Base-by-base conservation (phyloP, 192 early-diverging fungal species). In the Chytriomyces confervae region DNA sequence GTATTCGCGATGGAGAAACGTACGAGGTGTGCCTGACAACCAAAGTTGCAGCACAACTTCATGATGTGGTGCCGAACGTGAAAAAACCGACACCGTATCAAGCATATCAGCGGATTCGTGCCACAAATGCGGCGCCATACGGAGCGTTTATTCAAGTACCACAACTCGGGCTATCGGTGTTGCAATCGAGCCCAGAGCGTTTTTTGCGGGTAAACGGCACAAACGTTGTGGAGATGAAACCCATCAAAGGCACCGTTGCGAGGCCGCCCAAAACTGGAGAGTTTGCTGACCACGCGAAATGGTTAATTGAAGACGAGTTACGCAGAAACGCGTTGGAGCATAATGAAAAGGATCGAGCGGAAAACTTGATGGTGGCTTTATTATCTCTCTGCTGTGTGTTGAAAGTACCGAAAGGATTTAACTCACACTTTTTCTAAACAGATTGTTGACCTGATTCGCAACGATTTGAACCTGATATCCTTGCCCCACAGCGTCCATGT, bases 1-100 rank as follows among this genome's bases (percentile, higher is more conserved):
- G 87, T 49, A 98, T 98, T 68, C 57, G 83, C 0, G 86, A 89
- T 62, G 97, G 97, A 50, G 96, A 98, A 77, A 91, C 95, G n/a
- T 98, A 98, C 82, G 97, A 98, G 77, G 81, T 97, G 2, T 97
- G 95, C 78, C 75, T 98, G 63, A 98, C 97, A 0, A 97, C 93
- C 2, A 93, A 94, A 60, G 89, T 96, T 36, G 53, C 7, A 5
- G 48, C 49, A 0, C 24, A 9, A 18, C 36, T 65, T 7, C 20
- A 18, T n/a, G 47, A 8, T 67, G 16, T 61, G 6, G 64, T 51
- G 7, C 13, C 61, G 8, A 23, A 46, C 66, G 48, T 48, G 45
- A 46, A 13, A 8, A 43, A 72, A 24, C 77, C 74, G 0, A 43
- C 73, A 36, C 68, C 84, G 18, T 80, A 78, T 66, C 81, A 83